Evolutionary conservation across 192 early-diverging fungal genomes (phyloP).

Genomic region (Phlyctochytrium bullatum): DNA sequence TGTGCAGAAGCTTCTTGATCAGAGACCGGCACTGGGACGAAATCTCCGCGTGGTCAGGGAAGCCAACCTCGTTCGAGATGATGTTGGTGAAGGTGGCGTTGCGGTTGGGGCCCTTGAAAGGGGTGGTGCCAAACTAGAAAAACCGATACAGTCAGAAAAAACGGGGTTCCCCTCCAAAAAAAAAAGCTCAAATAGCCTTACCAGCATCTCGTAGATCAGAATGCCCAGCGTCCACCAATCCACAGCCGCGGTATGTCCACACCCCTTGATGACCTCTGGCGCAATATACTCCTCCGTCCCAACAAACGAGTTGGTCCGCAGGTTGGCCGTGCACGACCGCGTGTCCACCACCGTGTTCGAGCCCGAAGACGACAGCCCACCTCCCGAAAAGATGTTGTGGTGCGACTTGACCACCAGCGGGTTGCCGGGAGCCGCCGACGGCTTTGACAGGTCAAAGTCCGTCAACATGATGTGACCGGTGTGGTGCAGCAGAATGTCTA

Average conservation of each 20-base stretch:
- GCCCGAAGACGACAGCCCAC: not conserved
- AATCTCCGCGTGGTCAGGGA: slow-evolving; percentile 54
- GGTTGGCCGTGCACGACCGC: slow-evolving; percentile 16
- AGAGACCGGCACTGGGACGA: slow-evolving; percentile 65
- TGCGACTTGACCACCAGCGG: slow-evolving; percentile 50
- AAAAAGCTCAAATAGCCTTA: slow-evolving; percentile 22
- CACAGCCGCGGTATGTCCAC: slow-evolving; percentile 86
- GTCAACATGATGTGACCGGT: slow-evolving; percentile 98
- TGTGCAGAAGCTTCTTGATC: slow-evolving; percentile 80
- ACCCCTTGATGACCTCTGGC: slow-evolving; percentile 95
- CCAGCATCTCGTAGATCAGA: slow-evolving; percentile 96
- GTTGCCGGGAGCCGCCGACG: slow-evolving; percentile 74
- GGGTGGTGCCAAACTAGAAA: slow-evolving; percentile 77
- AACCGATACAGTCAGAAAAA: slow-evolving; percentile 12
- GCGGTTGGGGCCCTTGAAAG: slow-evolving; percentile 92
- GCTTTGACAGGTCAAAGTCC: slow-evolving; percentile 98
- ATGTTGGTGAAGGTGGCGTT: slow-evolving; percentile 88
- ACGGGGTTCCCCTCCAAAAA: not conserved
- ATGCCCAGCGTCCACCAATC: slow-evolving; percentile 99
- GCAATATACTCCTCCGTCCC: slow-evolving; percentile 99
- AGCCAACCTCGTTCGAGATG: slow-evolving; percentile 73
- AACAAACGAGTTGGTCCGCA: slow-evolving; percentile 95
- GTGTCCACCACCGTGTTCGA: slow-evolving; percentile 18
- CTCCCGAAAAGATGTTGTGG: not conserved
- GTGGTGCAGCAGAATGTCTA: slow-evolving; percentile 82